Conservation (phyloP, 2,329 filamentous ascomycete genomes). For the Aureobasidium musti region DNA sequence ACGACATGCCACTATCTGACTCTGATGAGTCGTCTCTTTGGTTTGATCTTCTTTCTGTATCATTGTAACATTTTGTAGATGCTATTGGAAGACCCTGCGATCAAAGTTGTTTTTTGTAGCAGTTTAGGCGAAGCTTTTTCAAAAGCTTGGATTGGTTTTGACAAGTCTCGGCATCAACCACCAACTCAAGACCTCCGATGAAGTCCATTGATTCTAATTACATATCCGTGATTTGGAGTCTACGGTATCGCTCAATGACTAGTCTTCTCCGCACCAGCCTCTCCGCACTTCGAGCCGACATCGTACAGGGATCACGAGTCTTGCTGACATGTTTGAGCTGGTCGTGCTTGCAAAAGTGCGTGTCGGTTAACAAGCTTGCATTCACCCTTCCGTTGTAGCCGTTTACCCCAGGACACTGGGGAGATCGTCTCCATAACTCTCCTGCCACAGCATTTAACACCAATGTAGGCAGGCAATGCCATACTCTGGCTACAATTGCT, state of each 20-base stretch:
- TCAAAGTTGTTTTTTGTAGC: not conserved
- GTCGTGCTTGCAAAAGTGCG: not conserved
- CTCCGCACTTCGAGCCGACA: not conserved
- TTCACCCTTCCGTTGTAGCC: conserved; percentile 13
- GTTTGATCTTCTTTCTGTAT: too few relatives aligned
- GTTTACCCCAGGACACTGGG: conserved; percentile 1
- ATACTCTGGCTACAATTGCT: not conserved
- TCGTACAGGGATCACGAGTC: not conserved
- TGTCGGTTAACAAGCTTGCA: not conserved
- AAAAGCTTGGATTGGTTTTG: not conserved
- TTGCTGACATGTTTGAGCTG: not conserved
- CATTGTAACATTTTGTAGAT: not conserved
- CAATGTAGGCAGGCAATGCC: not conserved
- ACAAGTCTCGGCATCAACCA: not conserved
- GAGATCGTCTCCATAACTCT: not conserved
- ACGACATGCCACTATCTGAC: not conserved
- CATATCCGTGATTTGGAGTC: not conserved
- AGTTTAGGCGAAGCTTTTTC: not conserved
- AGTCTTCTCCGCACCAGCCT: not conserved
- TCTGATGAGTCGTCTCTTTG: not conserved
- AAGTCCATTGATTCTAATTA: not conserved
- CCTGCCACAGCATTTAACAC: not conserved
- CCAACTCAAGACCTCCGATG: not conserved
- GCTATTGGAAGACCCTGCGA: not conserved
- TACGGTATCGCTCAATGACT: not conserved